phyloP scores from a whole-genome alignment of 305 asterid genomes.

The Fraxinus platypoda region DNA sequence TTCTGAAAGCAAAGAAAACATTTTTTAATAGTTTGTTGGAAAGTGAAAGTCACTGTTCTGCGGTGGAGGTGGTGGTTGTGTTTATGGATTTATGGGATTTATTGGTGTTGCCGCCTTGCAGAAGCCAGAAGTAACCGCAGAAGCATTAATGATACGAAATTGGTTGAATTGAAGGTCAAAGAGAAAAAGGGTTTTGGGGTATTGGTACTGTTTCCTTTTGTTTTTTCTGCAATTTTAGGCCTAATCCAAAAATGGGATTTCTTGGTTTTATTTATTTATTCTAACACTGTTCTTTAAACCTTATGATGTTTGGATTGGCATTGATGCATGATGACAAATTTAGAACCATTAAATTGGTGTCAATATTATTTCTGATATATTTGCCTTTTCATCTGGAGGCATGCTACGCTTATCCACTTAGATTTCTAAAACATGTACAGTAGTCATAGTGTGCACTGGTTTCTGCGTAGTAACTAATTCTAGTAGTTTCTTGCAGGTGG shows the following conservation, averaged over 20 bases:
- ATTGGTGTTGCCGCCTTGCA: background rate
- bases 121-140: slow-evolving; percentile 21
- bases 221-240: slow-evolving; percentile 17
- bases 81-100: slow-evolving; percentile 34
- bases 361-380: background rate
- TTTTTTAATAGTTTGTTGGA: background rate
- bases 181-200: slow-evolving; percentile 3
- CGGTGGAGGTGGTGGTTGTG: slow-evolving; percentile 26
- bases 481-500: slow-evolving; percentile 54
- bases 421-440: slow-evolving; percentile 3
- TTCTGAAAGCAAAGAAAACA: background rate
- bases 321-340: slow-evolving; percentile 5
- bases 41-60: slow-evolving; percentile 3
- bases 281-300: slow-evolving; percentile 49
- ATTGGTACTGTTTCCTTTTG: background rate
- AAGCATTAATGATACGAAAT: slow-evolving; percentile 31
- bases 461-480: background rate
- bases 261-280: slow-evolving; percentile 44
- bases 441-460: slow-evolving; percentile 19
- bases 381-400: slow-evolving; percentile 2
- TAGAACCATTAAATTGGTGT: background rate
- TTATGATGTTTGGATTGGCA: slow-evolving; percentile 1
- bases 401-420: background rate
- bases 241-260: slow-evolving; percentile 51
- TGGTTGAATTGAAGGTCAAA: slow-evolving; percentile 18